Base-by-base conservation (phyloP, 1,284 basidiomycete genomes). In the Termitomyces sp. region DNA sequence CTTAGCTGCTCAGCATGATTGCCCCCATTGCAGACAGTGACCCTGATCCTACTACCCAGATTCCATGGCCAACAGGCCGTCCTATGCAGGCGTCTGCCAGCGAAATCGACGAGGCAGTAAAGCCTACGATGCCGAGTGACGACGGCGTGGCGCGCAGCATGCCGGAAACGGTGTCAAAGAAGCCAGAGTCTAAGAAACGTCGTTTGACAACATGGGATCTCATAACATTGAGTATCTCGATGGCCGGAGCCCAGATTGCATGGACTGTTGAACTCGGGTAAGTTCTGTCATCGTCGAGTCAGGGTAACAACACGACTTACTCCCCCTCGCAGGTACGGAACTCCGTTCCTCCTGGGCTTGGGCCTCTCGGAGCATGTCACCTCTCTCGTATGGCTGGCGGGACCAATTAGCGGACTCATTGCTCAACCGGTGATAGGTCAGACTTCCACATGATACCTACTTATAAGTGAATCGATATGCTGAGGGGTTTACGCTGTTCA, bases 351-450 rank as follows among this genome's bases (percentile, higher is more conserved):
- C 40, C 79, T 97, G 10, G 81, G 79, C 13, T 83, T 99, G 10
- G 96, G 96, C 8, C 78, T 98, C 28, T 88, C 91, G 1, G 94
- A 96, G 66, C 84, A 93, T 63, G 75, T 93, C 26, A 97, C 97
- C 4, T 91, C 91, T 52, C 78, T 97, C 13, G 96, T 99, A 28
- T 99, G 96, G 96, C 80, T 99, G 41, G 96, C 96, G 28, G 97
- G 95, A 5, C 93, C 93, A 8, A 88, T 98, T 54, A 92, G 90
- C 52, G 96, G 96, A 6, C 76, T 99, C 43, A 77, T 99, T 50
- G 93, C 93, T 4, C 96, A 99, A 68, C 96, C 96, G 16, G 78
- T 98, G 55, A 95, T 99, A 59, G 96, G 92, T 85, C 61, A 56
- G 78, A 28, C 46, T 33, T 47, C 41, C 34, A 14, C 41, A 34